These are phyloP conservation scores for Dendrobium huoshanense DNA, from an alignment of 106 monocot genomes.

Conservation along the genomic window DNA sequence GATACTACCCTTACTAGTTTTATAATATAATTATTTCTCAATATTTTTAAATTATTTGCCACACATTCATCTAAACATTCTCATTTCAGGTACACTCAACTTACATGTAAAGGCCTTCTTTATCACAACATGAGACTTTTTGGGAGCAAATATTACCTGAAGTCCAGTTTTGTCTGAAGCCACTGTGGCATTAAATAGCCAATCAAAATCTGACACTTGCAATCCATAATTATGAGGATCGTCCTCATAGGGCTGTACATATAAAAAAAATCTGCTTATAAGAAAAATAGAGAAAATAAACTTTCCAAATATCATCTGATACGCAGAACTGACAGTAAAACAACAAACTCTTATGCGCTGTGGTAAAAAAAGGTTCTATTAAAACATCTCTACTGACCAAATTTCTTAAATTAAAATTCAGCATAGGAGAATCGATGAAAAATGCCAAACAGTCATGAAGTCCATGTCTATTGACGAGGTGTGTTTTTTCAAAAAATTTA, in stretches of 20 bases:
- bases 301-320: background rate
- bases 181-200: slow-evolving; percentile 63
- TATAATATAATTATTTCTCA: too few relatives aligned
- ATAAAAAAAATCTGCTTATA: slow-evolving; percentile 7
- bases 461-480: background rate
- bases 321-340: background rate
- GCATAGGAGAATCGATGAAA: background rate
- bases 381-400: background rate
- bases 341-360: background rate
- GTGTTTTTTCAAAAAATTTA: background rate
- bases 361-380: background rate
- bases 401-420: background rate
- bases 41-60: too few relatives aligned
- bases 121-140: background rate
- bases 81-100: too few relatives aligned
- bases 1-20: too few relatives aligned
- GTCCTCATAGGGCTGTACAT: slow-evolving; percentile 58
- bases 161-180: slow-evolving; percentile 64
- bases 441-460: background rate
- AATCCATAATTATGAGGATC: slow-evolving; percentile 66
- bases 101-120: too few relatives aligned
- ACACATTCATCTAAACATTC: too few relatives aligned
- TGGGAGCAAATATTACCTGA: slow-evolving; percentile 39
- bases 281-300: background rate
- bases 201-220: slow-evolving; percentile 55